These are phyloP conservation scores for Aspergillus latus DNA, from an alignment of 2,329 filamentous ascomycete species.

Conservation along the genomic window DNA sequence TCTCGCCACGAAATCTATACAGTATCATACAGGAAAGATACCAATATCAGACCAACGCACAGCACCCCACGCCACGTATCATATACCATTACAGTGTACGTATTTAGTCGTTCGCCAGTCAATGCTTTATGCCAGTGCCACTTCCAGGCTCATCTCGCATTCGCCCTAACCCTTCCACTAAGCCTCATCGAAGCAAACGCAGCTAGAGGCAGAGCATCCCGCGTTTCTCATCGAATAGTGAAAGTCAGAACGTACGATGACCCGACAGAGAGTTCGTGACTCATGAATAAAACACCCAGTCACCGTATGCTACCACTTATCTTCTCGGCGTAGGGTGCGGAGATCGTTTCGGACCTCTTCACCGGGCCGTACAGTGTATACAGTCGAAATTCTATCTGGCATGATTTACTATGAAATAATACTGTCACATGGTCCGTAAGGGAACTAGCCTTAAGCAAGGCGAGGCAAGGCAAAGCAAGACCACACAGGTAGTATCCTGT, in stretches of 20 bases:
- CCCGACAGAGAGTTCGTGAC: background rate
- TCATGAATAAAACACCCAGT: background rate
- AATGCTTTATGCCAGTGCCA: background rate
- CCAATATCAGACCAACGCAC: background rate
- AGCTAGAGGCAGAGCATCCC: background rate
- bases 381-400: background rate
- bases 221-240: background rate
- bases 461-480: too few species aligned
- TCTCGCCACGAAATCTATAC: conserved; percentile 2
- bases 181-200: background rate
- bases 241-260: background rate
- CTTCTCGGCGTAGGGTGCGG: background rate
- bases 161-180: background rate
- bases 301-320: background rate
- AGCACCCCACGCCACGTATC: background rate
- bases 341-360: background rate
- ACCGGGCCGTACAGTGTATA: background rate
- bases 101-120: background rate
- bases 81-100: conserved; percentile 5
- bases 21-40: conserved; percentile 2
- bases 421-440: background rate
- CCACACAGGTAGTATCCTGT: background rate
- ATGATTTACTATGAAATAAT: background rate
- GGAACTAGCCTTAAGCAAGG: background rate
- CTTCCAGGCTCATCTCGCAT: background rate